Percentiles rank a stretch among this genome's conserved stretches.
These are phyloP conservation scores for Gillenia trifoliata DNA, from an alignment of 306 rosid species.

Conservation along the genomic window DNA sequence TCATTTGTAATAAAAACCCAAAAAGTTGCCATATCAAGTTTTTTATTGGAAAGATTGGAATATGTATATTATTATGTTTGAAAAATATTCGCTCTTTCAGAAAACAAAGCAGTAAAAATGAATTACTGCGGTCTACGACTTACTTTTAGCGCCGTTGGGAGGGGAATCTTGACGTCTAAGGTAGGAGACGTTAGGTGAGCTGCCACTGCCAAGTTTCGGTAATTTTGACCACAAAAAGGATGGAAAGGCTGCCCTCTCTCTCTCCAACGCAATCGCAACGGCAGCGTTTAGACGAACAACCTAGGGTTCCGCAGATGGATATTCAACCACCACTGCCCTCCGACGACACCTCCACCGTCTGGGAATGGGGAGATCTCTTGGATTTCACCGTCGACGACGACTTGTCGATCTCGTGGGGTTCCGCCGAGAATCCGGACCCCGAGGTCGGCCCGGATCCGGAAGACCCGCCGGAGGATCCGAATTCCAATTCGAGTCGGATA, in stretches of 20 bases:
- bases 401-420: conserved; percentile 20
- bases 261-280: conserved; percentile 2
- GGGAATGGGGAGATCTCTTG: conserved; percentile 62
- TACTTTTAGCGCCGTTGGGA: background rate
- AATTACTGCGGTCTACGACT: background rate
- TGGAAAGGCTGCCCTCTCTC: conserved; percentile 8
- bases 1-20: too few species aligned
- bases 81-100: too few species aligned
- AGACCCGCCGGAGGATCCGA: conserved; percentile 1
- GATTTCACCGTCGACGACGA: conserved; percentile 44
- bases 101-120: background rate
- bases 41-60: too few species aligned
- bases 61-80: background rate
- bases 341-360: conserved; percentile 24
- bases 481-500: conserved; percentile 19
- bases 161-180: conserved; percentile 1
- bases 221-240: background rate
- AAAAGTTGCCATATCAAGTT: too few species aligned
- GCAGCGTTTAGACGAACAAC: background rate
- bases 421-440: background rate
- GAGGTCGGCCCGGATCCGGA: conserved; percentile 9
- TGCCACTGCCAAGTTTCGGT: background rate
- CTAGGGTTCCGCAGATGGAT: conserved; percentile 31
- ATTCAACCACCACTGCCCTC: conserved; percentile 14
- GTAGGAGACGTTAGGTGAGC: background rate